Evolutionary conservation across 768 basidiomycete genomes (phyloP), one percentile per base, ranked within the genome.

Genomic region (Suillus discolor): DNA sequence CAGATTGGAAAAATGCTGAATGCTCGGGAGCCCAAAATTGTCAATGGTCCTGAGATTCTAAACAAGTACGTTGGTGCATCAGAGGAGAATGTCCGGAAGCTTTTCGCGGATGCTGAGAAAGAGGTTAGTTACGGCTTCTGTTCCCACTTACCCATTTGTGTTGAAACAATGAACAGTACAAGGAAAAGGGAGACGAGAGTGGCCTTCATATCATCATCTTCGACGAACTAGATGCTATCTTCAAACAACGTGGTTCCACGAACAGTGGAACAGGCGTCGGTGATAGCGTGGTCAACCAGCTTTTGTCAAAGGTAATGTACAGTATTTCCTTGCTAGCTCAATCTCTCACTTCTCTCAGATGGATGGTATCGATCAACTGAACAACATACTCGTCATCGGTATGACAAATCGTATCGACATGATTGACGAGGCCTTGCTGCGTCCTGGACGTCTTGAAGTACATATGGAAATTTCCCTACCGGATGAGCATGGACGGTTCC

Each of bases 1-100:
- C 97, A 99, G 83, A 99, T 99, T 67, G 97, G 97, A 15, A 99
- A 97, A 79, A 98, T 99, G 94, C 83, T 99, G 65, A 99, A 99
- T 71, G 97, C 97, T 4, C 84, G 93, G 63, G 97, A 99, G 75
- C 97, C 97, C 42, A 99, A 99, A 79, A 85, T 99, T 63, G 97
- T 99, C 65, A 99, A 99, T 74, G 97, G 97, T 53, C 97, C 97
- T 13, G 97, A 99, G 80, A 89, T 99, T 67, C 80, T 99, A 62
- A 99, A 92, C 82, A 99, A 99, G 76, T 99, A 89, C 70, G 97
- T 99, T 41, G 97, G 97, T 72, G 92, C 93, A 31, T 94, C 92
- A 6, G 97, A 99, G 81, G 97, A 99, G 80, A 99, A 99, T 72
- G 89, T 99, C 70, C 87, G 97, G 61, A 99, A 99, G 76, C 85